Base-by-base conservation (phyloP, 345 rosid genomes). In the Triadica sebifera region DNA sequence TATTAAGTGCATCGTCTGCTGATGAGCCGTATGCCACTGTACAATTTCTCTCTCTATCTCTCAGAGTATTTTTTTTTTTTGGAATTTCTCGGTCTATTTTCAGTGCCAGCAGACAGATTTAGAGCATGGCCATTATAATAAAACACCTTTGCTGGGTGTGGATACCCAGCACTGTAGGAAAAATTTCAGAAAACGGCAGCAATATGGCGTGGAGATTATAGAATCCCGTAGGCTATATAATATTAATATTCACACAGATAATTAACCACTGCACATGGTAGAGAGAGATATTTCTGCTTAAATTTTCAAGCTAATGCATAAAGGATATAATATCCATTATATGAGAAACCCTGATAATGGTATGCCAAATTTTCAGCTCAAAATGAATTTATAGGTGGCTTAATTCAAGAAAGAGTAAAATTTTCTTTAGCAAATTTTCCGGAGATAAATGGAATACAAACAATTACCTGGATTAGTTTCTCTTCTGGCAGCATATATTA, bases 251-350 rank as follows among this genome's bases (percentile, higher is more conserved):
- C 41, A 71, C 34, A 25, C 57, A 16, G 53, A 46, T 50, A 22
- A 60, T 15, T 50, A 22, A 60, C 15, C 22, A 12, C 67, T 7
- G 57, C 74, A 71, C 74, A 71, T 71, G 74, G 56, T 13, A 24
- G 53, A 59, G 56, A n/a, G n/a, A 46, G 29, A 51, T 43, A 3
- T 43, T 43, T 43, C 47, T 43, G 8, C 8, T 29, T 29, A 29
- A 29, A 29, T 29, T 29, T 29, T 29, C 34, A 29, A 29, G 34
- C 34, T 29, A 29, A 29, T 29, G 34, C 34, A 29, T 29, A 1
- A 2, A 29, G 34, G 34, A 29, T 29, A 29, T 29, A 29, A 29
- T 1, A 29, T 2, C 34, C 34, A 29, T 29, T 29, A 29, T 29
- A 29, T 29, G 34, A 29, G 34, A 29, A 29, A 29, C 34, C 34